These are phyloP conservation scores for Tremella fuciformis DNA, from an alignment of 768 basidiomycete genomes.

Conservation along the genomic window DNA sequence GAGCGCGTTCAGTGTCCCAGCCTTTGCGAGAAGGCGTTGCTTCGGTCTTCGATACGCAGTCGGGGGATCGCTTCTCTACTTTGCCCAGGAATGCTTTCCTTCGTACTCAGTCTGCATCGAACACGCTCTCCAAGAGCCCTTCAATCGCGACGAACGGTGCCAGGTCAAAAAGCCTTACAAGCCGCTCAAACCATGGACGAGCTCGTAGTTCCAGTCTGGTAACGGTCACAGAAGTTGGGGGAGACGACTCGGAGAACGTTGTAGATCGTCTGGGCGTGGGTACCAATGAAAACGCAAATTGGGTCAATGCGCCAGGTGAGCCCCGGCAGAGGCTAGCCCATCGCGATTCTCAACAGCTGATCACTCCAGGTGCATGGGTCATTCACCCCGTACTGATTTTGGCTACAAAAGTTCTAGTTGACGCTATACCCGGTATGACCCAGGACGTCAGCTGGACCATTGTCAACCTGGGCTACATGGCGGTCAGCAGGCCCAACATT, in stretches of 20 bases:
- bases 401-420: conserved; percentile 84
- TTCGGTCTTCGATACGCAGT: conserved; percentile 10
- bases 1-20: conserved; percentile 45
- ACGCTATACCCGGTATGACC: conserved; percentile 89
- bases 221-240: conserved; percentile 53
- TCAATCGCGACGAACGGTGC: background rate
- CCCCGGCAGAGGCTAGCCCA: conserved; percentile 1
- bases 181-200: conserved; percentile 21
- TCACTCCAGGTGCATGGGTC: conserved; percentile 83
- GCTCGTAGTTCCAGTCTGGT: conserved; percentile 52
- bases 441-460: conserved; percentile 94
- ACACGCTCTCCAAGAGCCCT: conserved; percentile 4
- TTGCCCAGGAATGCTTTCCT: conserved; percentile 5
- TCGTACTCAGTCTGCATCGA: conserved; percentile 7
- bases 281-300: conserved; percentile 52
- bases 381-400: conserved; percentile 93
- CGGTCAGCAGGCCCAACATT: conserved; percentile 59
- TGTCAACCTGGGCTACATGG: conserved; percentile 84
- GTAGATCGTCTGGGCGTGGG: conserved; percentile 50
- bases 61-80: background rate
- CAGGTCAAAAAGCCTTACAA: too few relatives aligned
- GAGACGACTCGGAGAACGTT: conserved; percentile 50
- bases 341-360: background rate
- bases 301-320: conserved; percentile 53
- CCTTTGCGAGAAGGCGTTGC: conserved; percentile 38